These are phyloP conservation scores for Solanum hybrid DNA, from an alignment of 305 asterid species.

Conservation along the genomic window DNA sequence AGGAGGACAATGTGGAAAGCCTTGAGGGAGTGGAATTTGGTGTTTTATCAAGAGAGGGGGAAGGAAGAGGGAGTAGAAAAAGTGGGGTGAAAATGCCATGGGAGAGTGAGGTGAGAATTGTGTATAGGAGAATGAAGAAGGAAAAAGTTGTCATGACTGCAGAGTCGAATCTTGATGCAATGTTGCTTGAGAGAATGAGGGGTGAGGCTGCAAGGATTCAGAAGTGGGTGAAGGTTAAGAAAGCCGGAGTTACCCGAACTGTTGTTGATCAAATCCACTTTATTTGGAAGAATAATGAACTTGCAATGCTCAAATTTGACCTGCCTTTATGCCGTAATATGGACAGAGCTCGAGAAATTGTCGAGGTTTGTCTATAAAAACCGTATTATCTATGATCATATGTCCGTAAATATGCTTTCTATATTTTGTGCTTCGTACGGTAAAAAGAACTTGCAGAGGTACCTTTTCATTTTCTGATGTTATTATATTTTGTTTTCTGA, in stretches of 20 bases:
- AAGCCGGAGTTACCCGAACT: slow-evolving; percentile 77
- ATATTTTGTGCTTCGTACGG: not conserved
- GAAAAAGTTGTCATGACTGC: slow-evolving; percentile 42
- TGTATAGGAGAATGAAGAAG: slow-evolving; percentile 31
- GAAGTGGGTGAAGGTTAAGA: slow-evolving; percentile 89
- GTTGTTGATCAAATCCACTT: slow-evolving; percentile 58
- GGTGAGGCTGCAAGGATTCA: slow-evolving; percentile 51
- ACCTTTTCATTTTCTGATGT: not conserved
- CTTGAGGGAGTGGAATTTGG: slow-evolving; percentile 26
- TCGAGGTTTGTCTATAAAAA: slow-evolving; percentile 43
- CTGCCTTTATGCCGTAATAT: slow-evolving; percentile 78
- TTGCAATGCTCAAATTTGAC: slow-evolving; percentile 80
- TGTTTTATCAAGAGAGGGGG: slow-evolving; percentile 22
- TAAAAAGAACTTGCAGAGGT: not conserved
- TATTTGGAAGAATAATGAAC: slow-evolving; percentile 66
- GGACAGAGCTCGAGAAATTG: slow-evolving; percentile 78
- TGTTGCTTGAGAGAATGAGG: slow-evolving; percentile 61
- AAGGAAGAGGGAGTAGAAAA: slow-evolving; percentile 28
- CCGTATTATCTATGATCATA: not conserved
- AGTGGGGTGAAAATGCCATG: slow-evolving; percentile 43
- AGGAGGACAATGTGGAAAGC: slow-evolving; percentile 16
- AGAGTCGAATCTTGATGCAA: slow-evolving; percentile 48
- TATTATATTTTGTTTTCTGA: not conserved
- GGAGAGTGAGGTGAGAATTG: slow-evolving; percentile 51
- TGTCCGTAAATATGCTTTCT: not conserved